Base-by-base conservation (phyloP, 352 stramenopile species). In the Pythium graminicola region DNA sequence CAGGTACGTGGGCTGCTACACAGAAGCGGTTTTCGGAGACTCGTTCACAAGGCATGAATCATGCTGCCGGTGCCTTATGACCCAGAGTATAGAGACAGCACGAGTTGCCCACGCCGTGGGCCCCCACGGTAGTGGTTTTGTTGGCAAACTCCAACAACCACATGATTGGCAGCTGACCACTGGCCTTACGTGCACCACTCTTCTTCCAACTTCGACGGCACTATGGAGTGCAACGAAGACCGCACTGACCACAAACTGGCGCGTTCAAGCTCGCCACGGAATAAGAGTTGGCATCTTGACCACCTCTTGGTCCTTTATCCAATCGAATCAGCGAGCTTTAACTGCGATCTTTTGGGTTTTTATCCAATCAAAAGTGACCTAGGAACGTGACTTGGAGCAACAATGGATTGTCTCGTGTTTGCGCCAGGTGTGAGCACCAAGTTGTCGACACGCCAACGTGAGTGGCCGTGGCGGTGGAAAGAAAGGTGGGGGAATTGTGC, bases 201-300 rank as follows among this genome's bases (percentile, higher is more conserved):
- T 41, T 41, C 31, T 14, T 14, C 14, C 8, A 36, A 36, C 9
- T 14, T 14, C 36, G 23, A 19, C 23, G 11, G 11, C 32, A 38
- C 32, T 1, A 38, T 38, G 32, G 32, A 38, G n/a, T 38, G 32
- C 13, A 38, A 29, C 32, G 50, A 50, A 50, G 20, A 29, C 16
- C 27, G 38, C 36, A 50, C 55, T 63, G 55, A 52, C 48, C 48
- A 57, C 55, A 63, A 57, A 57, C 55, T 63, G 55, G 40, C 48
- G 31, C 19, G 42, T 10, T 33, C 48, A 35, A 29, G 26, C 46
- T 56, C 40, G 54, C 52, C 54, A 61, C 35, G 31, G 47, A 57
- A 53, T 54, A 57, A 57, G 50, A 57, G 39, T 11, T 17, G 45
- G 13, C 19, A 28, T 9, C n/a, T 19, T 29, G 44, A 23, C 28